Evolutionary conservation across 1,139 yeast species (phyloP), one percentile per base, ranked within the genome.

Genomic region (Magnusiomyces suaveolens): DNA sequence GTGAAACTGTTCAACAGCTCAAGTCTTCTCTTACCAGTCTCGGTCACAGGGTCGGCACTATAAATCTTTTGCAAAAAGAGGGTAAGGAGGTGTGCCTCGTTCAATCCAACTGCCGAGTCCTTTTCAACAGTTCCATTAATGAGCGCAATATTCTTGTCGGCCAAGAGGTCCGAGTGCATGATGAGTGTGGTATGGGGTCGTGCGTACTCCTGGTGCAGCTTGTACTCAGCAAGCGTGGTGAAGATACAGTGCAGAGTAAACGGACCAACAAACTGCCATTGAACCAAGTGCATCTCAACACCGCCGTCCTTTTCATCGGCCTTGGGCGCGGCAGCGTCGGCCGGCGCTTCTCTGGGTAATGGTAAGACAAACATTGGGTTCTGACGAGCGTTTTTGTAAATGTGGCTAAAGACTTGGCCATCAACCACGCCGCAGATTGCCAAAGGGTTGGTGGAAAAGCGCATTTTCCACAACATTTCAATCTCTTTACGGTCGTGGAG

Each of bases 171-270:
- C 54, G 83, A 81, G 71, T 92, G 97, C 76, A 92, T 86, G 69
- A 83, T 81, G 60, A 92, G 73, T 0, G 96, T 87, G 0, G 97
- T 89, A 68, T 94, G 98, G 1, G 98, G 98, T 64, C 87, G 83
- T 14, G 98, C 96, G 69, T 77, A 94, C 65, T 90, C 97, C 59
- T 81, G 82, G 66, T 92, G 97, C 43, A 89, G 77, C 69, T 92
- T 90, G 71, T 82, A 94, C 69, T 94, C 98, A 1, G 95, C 94
- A 59, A 94, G 77, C 0, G 97, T 83, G 1, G 98, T 94, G 63
- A 94, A 75, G 79, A 94, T 79, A 68, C 96, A 87, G 71, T 94
- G 96, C 2, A 88, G 76, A 3, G 97, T 90, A 46, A 81, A 66
- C 6, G 88, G 84, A 0, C 95, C 96, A 1, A 85, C 92, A 69